These are phyloP conservation scores for Aspergillus olivimuriae DNA, from an alignment of 495 filamentous ascomycete genomes.

Conservation along the genomic window DNA sequence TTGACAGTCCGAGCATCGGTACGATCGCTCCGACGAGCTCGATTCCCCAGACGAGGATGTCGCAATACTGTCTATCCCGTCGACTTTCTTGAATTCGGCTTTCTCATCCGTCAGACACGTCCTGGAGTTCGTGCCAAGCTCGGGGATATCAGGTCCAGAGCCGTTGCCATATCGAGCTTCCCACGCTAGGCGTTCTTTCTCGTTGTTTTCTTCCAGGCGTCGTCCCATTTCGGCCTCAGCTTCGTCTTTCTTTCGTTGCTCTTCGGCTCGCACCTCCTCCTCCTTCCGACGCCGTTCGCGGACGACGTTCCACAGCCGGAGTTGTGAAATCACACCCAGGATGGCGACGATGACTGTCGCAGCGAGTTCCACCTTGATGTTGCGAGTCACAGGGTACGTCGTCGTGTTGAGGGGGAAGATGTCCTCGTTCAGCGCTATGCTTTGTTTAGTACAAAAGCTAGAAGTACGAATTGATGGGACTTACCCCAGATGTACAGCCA, in stretches of 20 bases:
- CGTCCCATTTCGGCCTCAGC: slow-evolving; percentile 65
- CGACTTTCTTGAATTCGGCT: slow-evolving; percentile 22
- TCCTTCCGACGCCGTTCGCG: slow-evolving; percentile 61
- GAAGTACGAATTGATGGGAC: slow-evolving; percentile 9
- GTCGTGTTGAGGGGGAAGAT: slow-evolving; percentile 68
- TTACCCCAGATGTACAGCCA: slow-evolving; percentile 91
- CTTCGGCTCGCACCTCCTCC: slow-evolving; percentile 48
- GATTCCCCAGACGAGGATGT: slow-evolving; percentile 13
- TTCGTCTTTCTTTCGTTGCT: slow-evolving; percentile 53
- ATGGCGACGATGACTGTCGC: slow-evolving; percentile 66
- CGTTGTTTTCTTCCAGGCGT: slow-evolving; percentile 60
- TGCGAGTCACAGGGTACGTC: slow-evolving; percentile 81
- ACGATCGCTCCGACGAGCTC: slow-evolving; percentile 13
- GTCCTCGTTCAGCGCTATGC: slow-evolving; percentile 62
- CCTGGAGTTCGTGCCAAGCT: slow-evolving; percentile 25
- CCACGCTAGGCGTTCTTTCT: slow-evolving; percentile 67
- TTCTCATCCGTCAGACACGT: slow-evolving; percentile 13
- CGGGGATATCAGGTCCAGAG: slow-evolving; percentile 24
- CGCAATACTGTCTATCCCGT: slow-evolving; percentile 32
- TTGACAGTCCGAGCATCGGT: slow-evolving; percentile 19
- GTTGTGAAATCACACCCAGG: slow-evolving; percentile 74
- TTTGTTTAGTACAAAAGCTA: slow-evolving; percentile 9
- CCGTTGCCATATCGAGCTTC: slow-evolving; percentile 66
- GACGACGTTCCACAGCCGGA: slow-evolving; percentile 84
- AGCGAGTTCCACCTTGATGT: slow-evolving; percentile 81